A percentile compares a stretch with the other conserved stretches of the same genome.
These are phyloP conservation scores for Yarrowia sp. DNA, from an alignment of 805 yeast species.

Conservation along the genomic window DNA sequence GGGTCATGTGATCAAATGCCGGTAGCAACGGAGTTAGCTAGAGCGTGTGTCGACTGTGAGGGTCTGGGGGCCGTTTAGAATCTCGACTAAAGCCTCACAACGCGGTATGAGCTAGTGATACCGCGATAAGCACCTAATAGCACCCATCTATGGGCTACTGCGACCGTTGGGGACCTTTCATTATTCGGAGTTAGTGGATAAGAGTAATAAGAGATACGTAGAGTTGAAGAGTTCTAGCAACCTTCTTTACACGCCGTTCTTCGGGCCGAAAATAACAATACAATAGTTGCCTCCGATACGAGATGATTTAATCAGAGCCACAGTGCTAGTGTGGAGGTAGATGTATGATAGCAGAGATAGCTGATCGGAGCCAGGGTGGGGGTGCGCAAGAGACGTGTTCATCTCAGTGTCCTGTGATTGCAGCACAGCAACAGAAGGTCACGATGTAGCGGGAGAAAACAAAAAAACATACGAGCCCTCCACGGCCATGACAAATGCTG, in stretches of 20 bases:
- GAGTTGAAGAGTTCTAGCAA: neutral
- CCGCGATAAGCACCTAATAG: neutral
- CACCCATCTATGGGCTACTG: neutral
- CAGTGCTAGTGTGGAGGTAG: neutral
- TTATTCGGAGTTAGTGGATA: neutral
- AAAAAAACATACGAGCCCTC: too few species aligned
- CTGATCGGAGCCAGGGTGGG: neutral
- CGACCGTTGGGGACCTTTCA: neutral
- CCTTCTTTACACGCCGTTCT: slow-evolving; percentile 19
- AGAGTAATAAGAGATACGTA: neutral
- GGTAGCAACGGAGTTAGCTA: neutral
- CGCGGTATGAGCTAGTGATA: neutral
- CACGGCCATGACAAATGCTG: neutral
- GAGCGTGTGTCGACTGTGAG: neutral
- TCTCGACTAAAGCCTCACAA: too few species aligned
- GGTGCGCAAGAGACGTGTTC: too few species aligned
- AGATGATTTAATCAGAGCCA: neutral
- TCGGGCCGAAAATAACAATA: slow-evolving; percentile 28
- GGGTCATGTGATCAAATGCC: slow-evolving; percentile 5
- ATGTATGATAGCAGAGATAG: neutral
- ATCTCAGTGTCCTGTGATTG: too few species aligned
- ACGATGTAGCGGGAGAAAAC: too few species aligned
- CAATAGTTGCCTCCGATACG: slow-evolving; percentile 34
- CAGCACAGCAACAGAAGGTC: too few species aligned
- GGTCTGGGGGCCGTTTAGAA: too few species aligned